Percentiles rank a stretch among this genome's conserved stretches.
These are phyloP conservation scores for Amanita inopinata DNA, from an alignment of 768 basidiomycete genomes.

Conservation along the genomic window DNA sequence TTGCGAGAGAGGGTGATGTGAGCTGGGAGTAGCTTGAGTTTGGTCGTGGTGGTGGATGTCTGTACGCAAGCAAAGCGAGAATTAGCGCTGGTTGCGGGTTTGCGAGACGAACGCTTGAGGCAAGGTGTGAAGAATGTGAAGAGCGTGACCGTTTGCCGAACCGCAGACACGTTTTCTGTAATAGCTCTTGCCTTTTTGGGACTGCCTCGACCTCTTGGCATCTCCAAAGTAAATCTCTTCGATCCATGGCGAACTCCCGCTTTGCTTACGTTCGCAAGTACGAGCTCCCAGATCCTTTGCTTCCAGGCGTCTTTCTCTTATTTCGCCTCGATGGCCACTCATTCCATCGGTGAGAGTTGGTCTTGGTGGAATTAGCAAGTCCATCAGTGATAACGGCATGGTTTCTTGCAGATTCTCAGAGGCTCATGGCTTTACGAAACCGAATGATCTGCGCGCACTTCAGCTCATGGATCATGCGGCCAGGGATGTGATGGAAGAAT, in stretches of 20 bases:
- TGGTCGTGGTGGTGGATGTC: neutral
- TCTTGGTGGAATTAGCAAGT: neutral
- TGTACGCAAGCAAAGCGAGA: neutral
- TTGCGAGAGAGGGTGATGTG: neutral
- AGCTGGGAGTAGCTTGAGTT: neutral
- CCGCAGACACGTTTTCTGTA: neutral
- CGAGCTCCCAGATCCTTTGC: conserved; percentile 79
- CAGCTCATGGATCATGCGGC: conserved; percentile 92
- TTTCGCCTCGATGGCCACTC: conserved; percentile 87
- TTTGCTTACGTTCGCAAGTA: conserved; percentile 87
- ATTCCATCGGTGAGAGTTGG: conserved; percentile 70
- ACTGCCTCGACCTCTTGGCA: neutral
- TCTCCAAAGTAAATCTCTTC: too few species aligned
- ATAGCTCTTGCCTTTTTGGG: conserved; percentile 4
- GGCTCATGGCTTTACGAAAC: conserved; percentile 74
- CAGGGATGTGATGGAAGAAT: conserved; percentile 66
- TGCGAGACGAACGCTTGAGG: neutral
- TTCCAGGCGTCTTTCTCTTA: conserved; percentile 79
- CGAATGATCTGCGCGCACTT: conserved; percentile 84
- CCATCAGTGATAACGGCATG: neutral
- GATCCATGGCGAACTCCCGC: conserved; percentile 93
- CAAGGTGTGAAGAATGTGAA: conserved; percentile 6
- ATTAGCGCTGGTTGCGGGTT: conserved; percentile 4
- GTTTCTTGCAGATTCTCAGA: conserved; percentile 63
- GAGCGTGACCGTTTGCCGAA: conserved; percentile 1